Evolutionary conservation across 805 yeast genomes (phyloP).

Genomic region (Lipomyces spencermartinsiae): DNA sequence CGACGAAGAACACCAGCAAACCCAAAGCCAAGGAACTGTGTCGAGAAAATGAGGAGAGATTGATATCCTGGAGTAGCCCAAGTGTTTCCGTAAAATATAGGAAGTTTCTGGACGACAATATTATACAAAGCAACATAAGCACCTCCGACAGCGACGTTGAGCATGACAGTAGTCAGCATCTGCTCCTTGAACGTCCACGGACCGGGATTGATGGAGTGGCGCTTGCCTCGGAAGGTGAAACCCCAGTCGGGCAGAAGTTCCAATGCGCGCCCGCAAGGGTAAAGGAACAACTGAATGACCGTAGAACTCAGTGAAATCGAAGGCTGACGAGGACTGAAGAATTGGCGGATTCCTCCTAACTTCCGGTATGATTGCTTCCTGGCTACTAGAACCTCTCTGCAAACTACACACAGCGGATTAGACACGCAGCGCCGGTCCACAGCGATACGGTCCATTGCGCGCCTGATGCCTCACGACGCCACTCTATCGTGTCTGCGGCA

Average conservation of each 20-base stretch:
- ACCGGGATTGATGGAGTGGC: constrained; percentile 58
- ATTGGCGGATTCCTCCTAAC: constrained; percentile 40
- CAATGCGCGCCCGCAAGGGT: constrained; percentile 61
- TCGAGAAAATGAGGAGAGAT: constrained; percentile 57
- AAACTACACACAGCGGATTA: too few relatives aligned
- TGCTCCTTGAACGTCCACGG: constrained; percentile 68
- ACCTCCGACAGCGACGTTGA: constrained; percentile 54
- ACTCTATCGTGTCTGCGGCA: too few relatives aligned
- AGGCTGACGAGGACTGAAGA: constrained; percentile 65
- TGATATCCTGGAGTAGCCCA: constrained; percentile 57
- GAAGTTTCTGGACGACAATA: constrained; percentile 58
- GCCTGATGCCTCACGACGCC: too few relatives aligned
- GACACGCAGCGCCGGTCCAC: too few relatives aligned
- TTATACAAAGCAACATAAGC: constrained; percentile 56
- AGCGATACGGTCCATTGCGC: too few relatives aligned
- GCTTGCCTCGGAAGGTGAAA: constrained; percentile 48
- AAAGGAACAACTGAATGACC: constrained; percentile 65
- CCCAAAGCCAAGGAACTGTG: constrained; percentile 70
- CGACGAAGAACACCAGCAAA: constrained; percentile 69
- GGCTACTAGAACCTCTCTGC: too few relatives aligned
- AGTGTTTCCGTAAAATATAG: constrained; percentile 48
- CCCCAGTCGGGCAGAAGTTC: constrained; percentile 57
- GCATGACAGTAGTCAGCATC: constrained; percentile 58
- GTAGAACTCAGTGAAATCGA: constrained; percentile 56
- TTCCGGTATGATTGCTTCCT: too few relatives aligned